Evolutionary conservation across 1,139 yeast species (phyloP), one percentile per base, ranked within the genome.

Genomic region (Debaryomycetaceae sp.): DNA sequence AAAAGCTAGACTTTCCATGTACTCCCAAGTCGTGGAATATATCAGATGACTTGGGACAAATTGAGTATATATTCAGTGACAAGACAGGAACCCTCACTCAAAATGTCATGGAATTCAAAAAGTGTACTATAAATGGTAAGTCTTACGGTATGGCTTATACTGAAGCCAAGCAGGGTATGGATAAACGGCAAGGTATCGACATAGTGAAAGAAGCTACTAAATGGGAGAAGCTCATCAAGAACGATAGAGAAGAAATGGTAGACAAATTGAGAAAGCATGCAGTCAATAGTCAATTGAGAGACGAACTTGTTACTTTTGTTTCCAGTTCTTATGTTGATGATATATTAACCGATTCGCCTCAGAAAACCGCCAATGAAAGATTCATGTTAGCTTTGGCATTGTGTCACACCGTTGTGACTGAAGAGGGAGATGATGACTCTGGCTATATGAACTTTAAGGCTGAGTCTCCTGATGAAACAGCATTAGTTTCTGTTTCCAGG

Each of bases 401-500:
- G 36, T 93, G 99, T 64, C 97, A 93, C 62, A 86, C 97, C 34
- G 98, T 90, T 7, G 78, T 93, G 42, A 86, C 96, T 9, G 98
- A 77, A 45, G 72, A 75, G 36, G 80, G 78, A 47, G 73, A 72
- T 9, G 70, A 73, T 40, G 24, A 8, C 23, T 9, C 22, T 22
- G 38, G 69, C 39, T 65, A 84, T 42, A 58, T 71, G 43, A 72
- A 68, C 40, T 80, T 88, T 60, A 88, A 90, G 60, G 98, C 99
- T 0, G 98, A 93, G 65, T 87, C 96, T n/a, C 99, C 99, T 1
- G 99, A 93, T 69, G 99, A 93, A 66, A 95, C 96, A 36, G 98
- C 99, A 0, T 78, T 93, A 48, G 99, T 93, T 5, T 80, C 87
- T 6, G 93, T 95, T 24, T 98, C 99, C 0, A 79, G 96, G 57